A percentile compares a stretch with the other conserved stretches of the same genome.
phyloP scores from a whole-genome alignment of 2,329 filamentous ascomycete genomes.

The Aspergillus pseudoterreus region DNA sequence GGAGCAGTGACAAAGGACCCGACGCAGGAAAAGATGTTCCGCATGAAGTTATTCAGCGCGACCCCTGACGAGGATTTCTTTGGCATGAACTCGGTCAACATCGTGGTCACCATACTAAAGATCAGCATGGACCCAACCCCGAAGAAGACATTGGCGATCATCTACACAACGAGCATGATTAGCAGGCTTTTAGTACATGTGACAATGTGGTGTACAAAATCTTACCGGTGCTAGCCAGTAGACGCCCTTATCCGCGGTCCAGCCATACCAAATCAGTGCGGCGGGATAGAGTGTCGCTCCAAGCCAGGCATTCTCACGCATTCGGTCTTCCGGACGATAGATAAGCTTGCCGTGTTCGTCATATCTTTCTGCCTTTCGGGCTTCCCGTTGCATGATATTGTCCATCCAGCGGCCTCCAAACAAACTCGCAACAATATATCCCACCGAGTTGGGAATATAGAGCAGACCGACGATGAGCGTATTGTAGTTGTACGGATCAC shows the following conservation, averaged over 20 bases:
- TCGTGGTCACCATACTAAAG: slow-evolving; percentile 70
- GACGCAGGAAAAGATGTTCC: slow-evolving; percentile 73
- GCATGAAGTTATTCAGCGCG: slow-evolving; percentile 75
- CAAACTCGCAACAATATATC: slow-evolving; percentile 66
- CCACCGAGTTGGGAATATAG: slow-evolving; percentile 72
- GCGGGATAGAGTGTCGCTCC: slow-evolving; percentile 67
- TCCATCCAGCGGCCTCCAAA: slow-evolving; percentile 77
- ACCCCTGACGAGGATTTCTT: slow-evolving; percentile 67
- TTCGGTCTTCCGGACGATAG: slow-evolving; percentile 73
- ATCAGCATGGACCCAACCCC: slow-evolving; percentile 76
- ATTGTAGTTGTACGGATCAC: slow-evolving; percentile 63
- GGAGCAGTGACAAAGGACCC: slow-evolving; percentile 68
- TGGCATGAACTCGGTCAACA: slow-evolving; percentile 82
- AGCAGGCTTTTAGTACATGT: not conserved
- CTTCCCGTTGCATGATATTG: slow-evolving; percentile 73
- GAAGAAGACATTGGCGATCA: slow-evolving; percentile 68
- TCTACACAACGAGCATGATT: slow-evolving; percentile 20
- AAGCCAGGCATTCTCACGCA: slow-evolving; percentile 78
- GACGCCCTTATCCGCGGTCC: slow-evolving; percentile 62
- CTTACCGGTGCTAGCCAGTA: slow-evolving; percentile 58
- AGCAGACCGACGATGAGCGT: slow-evolving; percentile 69
- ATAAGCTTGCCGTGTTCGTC: slow-evolving; percentile 64
- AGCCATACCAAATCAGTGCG: slow-evolving; percentile 72
- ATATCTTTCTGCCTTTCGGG: slow-evolving; percentile 64
- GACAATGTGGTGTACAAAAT: not conserved